These are phyloP conservation scores for Agapanthus africanus DNA, from an alignment of 106 monocot genomes.

Conservation along the genomic window DNA sequence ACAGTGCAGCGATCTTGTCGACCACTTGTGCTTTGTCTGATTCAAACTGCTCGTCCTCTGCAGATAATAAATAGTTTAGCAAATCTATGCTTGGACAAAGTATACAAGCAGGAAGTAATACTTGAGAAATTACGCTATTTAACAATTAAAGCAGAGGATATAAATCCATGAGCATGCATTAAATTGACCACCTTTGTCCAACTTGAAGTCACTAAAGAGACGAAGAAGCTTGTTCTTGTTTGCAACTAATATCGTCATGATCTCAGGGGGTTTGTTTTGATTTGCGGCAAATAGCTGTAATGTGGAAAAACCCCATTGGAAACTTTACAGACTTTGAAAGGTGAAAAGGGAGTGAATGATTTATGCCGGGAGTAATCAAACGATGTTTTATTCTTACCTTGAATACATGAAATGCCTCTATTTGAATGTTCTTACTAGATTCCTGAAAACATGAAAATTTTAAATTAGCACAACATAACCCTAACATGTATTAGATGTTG, in stretches of 20 bases:
- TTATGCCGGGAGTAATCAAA: too few relatives aligned
- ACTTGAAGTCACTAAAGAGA: slow-evolving; percentile 8
- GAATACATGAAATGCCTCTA: slow-evolving; percentile 97
- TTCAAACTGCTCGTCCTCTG: slow-evolving; percentile 66
- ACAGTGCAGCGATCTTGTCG: slow-evolving; percentile 39
- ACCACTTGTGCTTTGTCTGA: slow-evolving; percentile 58
- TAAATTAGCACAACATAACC: neutral
- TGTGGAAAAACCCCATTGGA: too few relatives aligned
- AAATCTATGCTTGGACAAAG: too few relatives aligned
- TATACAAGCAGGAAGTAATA: neutral
- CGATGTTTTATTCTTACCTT: too few relatives aligned
- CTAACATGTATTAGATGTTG: neutral
- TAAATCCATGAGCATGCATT: neutral
- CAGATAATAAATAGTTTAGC: too few relatives aligned
- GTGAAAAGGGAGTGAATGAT: too few relatives aligned
- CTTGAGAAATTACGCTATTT: neutral
- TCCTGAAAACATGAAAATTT: slow-evolving; percentile 42
- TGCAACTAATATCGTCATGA: slow-evolving; percentile 54
- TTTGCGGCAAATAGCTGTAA: slow-evolving; percentile 88
- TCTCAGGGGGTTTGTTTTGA: slow-evolving; percentile 80
- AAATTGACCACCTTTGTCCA: slow-evolving; percentile 5
- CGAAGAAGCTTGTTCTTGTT: slow-evolving; percentile 43
- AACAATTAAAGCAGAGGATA: neutral
- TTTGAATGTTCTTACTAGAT: slow-evolving; percentile 76
- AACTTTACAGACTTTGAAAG: neutral